Evolutionary conservation across 768 basidiomycete species (phyloP), one percentile per base, ranked within the genome.

Genomic region (Rhodocollybia butyracea): DNA sequence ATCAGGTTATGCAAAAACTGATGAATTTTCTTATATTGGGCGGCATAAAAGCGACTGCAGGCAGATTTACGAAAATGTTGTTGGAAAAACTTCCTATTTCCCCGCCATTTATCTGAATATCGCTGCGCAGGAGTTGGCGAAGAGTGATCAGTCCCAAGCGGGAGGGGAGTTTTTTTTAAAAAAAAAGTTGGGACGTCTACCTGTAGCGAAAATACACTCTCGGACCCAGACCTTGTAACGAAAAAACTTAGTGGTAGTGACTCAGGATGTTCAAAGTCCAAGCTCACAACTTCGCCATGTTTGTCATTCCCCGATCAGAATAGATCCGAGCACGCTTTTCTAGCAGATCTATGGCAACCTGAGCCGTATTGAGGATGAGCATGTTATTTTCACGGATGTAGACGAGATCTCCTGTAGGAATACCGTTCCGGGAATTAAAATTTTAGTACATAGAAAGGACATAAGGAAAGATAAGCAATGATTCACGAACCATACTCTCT

Each of bases 1-100:
- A 62, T 32, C 13, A 67, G 50, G 1, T 57, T 17, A n/a, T 40
- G 5, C 7, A 40, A n/a, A 40, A 40, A 40, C 21, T 40, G 15
- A 40, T 40, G n/a, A n/a, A 40, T 40, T 40, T 40, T 40, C 15
- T 5, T n/a, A 17, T 40, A 40, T 17, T 40, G 39, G 6, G 39
- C 39, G 15, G 39, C 15, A 17, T 17, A n/a, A n/a, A 40, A 40
- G n/a, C 39, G 39, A n/a, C 5, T 13, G 5, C 15, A 13, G 5
- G n/a, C 39, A 10, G 39, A 13, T 40, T 40, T 13, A 17, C 39
- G 39, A n/a, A 40, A 40, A 17, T 5, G 15, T 17, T 40, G 39
- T 5, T 40, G 39, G n/a, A 40, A 40, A n/a, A 40, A 5, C 21
- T 40, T 40, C 39, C n/a, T 40, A n/a, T n/a, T n/a, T n/a, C n/a